phyloP scores from a whole-genome alignment of 1,139 yeast genomes.

The Candida sp. region DNA sequence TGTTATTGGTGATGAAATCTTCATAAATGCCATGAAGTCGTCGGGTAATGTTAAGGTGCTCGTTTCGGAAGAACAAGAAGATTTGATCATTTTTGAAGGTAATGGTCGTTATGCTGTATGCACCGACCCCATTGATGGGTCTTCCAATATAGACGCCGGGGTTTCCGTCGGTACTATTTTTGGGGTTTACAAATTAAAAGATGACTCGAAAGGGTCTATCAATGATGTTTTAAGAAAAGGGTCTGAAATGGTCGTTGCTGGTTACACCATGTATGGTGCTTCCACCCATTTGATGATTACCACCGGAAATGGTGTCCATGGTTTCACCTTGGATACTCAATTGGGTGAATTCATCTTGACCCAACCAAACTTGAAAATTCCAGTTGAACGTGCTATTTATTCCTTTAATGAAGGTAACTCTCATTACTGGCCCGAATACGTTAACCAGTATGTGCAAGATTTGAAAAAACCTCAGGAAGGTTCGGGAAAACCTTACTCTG shows the following conservation, averaged over 20 bases:
- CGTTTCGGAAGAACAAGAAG: constrained; percentile 96
- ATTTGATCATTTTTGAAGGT: constrained; percentile 84
- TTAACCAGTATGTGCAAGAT: constrained; percentile 64
- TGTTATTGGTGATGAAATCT: constrained; percentile 96
- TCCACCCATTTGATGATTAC: constrained; percentile 95
- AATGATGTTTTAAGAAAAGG: constrained; percentile 91
- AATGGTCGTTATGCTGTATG: constrained; percentile 93
- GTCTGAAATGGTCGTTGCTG: constrained; percentile 94
- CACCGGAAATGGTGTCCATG: constrained; percentile 90
- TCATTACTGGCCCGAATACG: constrained; percentile 75
- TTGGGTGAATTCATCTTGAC: constrained; percentile 96
- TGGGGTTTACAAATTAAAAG: constrained; percentile 77
- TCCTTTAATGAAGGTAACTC: constrained; percentile 96
- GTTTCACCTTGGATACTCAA: constrained; percentile 89
- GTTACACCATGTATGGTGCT: constrained; percentile 99
- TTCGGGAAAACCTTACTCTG: constrained; percentile 76
- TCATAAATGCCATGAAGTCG: constrained; percentile 95
- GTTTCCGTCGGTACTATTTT: constrained; percentile 98
- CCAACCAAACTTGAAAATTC: constrained; percentile 73
- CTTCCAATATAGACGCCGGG: constrained; percentile 97
- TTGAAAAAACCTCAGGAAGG: constrained; percentile 75
- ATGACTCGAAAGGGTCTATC: constrained; percentile 76
- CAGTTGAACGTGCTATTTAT: constrained; percentile 67
- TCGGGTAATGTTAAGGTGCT: constrained; percentile 88
- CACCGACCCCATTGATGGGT: constrained; percentile 98